A percentile compares a stretch with the other conserved stretches of the same genome.
phyloP scores from a whole-genome alignment of 805 yeast species.

The Candida krabiensis region DNA sequence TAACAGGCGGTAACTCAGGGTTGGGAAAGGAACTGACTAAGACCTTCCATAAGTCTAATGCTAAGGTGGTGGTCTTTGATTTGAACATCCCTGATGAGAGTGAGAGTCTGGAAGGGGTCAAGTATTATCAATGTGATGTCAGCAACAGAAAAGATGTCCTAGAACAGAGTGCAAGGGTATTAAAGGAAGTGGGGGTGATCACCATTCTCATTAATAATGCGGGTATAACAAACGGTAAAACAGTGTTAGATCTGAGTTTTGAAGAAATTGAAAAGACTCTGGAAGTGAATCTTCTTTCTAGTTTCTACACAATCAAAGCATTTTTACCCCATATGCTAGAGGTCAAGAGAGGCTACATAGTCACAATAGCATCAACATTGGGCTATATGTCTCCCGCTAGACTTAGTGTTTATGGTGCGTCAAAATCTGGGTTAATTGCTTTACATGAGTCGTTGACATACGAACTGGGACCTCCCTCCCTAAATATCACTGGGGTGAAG shows the following conservation, averaged over 20 bases:
- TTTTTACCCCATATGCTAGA: constrained; percentile 74
- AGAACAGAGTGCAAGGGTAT: constrained; percentile 40
- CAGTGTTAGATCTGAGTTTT: constrained; percentile 51
- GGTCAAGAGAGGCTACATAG: constrained; percentile 65
- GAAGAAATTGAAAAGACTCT: constrained; percentile 63
- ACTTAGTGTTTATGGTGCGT: constrained; percentile 80
- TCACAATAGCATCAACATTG: constrained; percentile 80
- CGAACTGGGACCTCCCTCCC: constrained; percentile 58
- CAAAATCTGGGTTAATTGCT: constrained; percentile 84
- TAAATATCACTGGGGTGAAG: constrained; percentile 53
- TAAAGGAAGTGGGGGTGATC: constrained; percentile 53
- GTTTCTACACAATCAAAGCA: constrained; percentile 65
- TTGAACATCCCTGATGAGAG: constrained; percentile 42
- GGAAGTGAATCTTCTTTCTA: constrained; percentile 67
- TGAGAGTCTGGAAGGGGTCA: constrained; percentile 38
- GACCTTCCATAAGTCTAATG: constrained; percentile 41
- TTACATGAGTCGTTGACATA: constrained; percentile 78
- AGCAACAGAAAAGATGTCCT: constrained; percentile 48
- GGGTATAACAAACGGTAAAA: constrained; percentile 63
- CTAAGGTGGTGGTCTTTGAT: constrained; percentile 68
- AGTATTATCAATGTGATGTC: constrained; percentile 71
- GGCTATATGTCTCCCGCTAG: constrained; percentile 86
- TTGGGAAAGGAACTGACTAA: constrained; percentile 66
- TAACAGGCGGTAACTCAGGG: constrained; percentile 87
- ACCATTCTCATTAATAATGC: constrained; percentile 84